phyloP scores from a whole-genome alignment of 1,139 yeast species.

The Candida labiduridarum region DNA sequence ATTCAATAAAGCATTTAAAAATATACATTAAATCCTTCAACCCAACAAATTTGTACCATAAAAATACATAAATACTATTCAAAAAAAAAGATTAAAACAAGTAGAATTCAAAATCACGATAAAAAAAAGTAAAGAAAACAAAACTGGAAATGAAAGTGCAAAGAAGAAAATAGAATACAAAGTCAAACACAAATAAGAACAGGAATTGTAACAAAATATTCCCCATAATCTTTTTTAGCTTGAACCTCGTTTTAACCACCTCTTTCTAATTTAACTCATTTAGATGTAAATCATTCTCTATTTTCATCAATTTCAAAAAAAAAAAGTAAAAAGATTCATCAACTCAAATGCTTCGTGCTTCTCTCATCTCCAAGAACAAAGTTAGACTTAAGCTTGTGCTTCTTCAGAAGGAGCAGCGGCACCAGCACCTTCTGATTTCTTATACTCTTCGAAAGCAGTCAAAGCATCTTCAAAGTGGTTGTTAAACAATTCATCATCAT shows the following conservation, averaged over 20 bases:
- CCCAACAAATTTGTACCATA: slow-evolving; percentile 26
- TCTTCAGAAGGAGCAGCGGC: slow-evolving; percentile 30
- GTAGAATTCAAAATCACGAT: slow-evolving; percentile 7
- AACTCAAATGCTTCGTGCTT: neutral
- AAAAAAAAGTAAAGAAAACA: slow-evolving; percentile 15
- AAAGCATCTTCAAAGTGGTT: slow-evolving; percentile 94
- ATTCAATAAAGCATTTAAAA: slow-evolving; percentile 5
- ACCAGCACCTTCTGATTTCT: slow-evolving; percentile 45
- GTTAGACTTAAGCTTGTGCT: slow-evolving; percentile 24
- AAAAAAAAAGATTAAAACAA: slow-evolving; percentile 22
- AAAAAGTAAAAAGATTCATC: neutral
- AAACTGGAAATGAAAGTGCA: slow-evolving; percentile 18
- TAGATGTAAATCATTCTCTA: neutral
- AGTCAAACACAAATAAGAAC: neutral
- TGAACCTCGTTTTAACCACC: neutral
- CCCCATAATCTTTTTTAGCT: neutral
- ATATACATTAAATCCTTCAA: slow-evolving; percentile 33
- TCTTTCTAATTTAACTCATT: neutral
- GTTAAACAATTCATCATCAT: slow-evolving; percentile 87
- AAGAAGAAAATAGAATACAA: slow-evolving; percentile 4
- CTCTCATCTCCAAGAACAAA: neutral
- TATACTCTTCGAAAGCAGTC: slow-evolving; percentile 88
- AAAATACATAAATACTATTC: slow-evolving; percentile 31
- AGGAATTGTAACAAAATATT: neutral
- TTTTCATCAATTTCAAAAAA: slow-evolving; percentile 4